Conservation (phyloP, 73 alveolate genomes). For the Tetrahymena malaccensis region DNA sequence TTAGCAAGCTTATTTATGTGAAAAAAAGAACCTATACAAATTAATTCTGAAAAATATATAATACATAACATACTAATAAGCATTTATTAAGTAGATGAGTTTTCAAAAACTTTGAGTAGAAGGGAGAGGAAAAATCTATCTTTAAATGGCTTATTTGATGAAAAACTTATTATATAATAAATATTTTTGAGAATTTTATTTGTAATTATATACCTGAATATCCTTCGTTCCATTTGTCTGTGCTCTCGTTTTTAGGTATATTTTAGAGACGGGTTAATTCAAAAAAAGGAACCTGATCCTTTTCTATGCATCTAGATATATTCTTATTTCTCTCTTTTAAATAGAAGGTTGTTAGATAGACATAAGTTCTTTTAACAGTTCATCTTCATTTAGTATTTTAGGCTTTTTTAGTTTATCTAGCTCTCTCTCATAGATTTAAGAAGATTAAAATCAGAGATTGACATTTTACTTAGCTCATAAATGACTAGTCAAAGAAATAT, state of each 20-base stretch:
- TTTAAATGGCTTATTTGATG: not conserved
- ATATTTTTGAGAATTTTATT: not conserved
- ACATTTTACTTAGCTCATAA: not conserved
- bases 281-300: not conserved
- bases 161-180: not conserved
- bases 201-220: not conserved
- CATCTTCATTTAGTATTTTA: no score
- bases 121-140: not conserved
- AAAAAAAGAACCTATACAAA: not conserved
- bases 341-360: not conserved
- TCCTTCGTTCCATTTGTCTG: not conserved
- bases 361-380: no score
- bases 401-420: no score
- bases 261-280: not conserved
- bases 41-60: not conserved
- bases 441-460: not conserved
- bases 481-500: not conserved
- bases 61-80: not conserved
- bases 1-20: not conserved
- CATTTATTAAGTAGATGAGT: not conserved
- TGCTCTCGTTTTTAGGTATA: not conserved
- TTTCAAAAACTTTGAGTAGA: not conserved
- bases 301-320: not conserved
- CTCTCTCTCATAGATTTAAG: not conserved
- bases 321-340: not conserved